phyloP scores from a whole-genome alignment of 441 rosid genomes.

The Rhodomyrtus psidioides region DNA sequence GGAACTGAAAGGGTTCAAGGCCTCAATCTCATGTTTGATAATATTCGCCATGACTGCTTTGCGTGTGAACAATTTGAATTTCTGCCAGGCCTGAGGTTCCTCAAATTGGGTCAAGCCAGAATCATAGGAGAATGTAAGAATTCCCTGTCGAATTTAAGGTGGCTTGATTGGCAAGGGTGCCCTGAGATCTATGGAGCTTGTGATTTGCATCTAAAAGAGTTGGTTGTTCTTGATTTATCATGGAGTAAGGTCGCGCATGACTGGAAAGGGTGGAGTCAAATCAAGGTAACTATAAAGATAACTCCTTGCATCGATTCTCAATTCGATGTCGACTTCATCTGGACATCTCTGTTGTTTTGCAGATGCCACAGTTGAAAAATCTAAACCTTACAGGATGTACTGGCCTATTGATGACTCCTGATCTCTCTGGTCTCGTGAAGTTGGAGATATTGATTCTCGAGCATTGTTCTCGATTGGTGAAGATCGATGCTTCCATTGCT shows the following conservation, averaged over 20 bases:
- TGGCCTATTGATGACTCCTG: background rate
- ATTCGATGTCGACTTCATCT: background rate
- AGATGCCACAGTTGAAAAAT: background rate
- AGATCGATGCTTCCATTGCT: background rate
- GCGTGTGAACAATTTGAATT: background rate
- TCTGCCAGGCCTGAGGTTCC: background rate
- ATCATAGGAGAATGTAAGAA: background rate
- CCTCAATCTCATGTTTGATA: background rate
- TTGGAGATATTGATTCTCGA: background rate
- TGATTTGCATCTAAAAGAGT: background rate
- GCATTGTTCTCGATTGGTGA: background rate
- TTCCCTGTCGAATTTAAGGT: background rate
- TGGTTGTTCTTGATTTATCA: background rate
- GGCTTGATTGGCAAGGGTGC: background rate
- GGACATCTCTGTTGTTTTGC: background rate
- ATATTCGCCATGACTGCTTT: background rate
- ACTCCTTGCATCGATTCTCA: background rate
- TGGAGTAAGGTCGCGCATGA: background rate
- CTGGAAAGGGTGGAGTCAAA: background rate
- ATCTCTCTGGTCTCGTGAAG: background rate
- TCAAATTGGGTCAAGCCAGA: background rate
- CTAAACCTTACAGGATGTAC: background rate
- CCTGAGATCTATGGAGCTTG: background rate
- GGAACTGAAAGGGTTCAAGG: background rate
- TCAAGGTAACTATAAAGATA: background rate